Base-by-base conservation (phyloP, 225 moss, liverwort and hornwort species). In the Polytrichum commune region DNA sequence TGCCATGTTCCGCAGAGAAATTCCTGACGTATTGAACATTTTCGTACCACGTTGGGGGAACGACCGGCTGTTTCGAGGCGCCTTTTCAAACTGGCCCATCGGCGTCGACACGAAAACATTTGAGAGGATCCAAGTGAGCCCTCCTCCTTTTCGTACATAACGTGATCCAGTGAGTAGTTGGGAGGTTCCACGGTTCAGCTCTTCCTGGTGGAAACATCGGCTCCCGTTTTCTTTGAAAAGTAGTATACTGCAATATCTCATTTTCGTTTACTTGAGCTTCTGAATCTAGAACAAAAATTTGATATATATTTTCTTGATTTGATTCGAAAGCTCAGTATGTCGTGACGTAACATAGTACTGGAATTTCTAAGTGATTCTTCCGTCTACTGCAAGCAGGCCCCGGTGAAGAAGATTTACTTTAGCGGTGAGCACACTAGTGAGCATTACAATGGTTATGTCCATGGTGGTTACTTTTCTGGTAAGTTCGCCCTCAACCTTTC, bases 81-180 rank as follows among this genome's bases (percentile, higher is more conserved):
- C 90, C 68, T 96, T 72, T 75, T 93, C 96, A 20, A 96, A 96
- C 69, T 92, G 93, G 96, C 93, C 91, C 38, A 83, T 93, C 61
- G 93, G 93, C 27, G 84, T 85, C 5, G 85, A 80, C 60, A 27
- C 64, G 1, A 56, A 82, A 30, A 75, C 86, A 55, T 95, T 89
- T 29, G 27, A 76, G 7, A 71, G 79, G n/a, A 82, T 95, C 19
- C 92, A 91, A 84, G 91, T 90, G 29, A 1, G 7, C 62, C 24
- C 7, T 32, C 19, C 19, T 56, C 33, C 30, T 56, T 19, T 5
- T 7, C 24, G 25, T 60, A 55, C 23, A 54, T 29, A 46, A 29
- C 63, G 1, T 58, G 27, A 67, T 18, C 46, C 7, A 18, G 7
- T 67, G 23, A 3, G 29, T 65, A 22, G 19, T 29, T 27, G 19